Evolutionary conservation across 805 yeast genomes (phyloP).

Genomic region (Candida sanyiensis): DNA sequence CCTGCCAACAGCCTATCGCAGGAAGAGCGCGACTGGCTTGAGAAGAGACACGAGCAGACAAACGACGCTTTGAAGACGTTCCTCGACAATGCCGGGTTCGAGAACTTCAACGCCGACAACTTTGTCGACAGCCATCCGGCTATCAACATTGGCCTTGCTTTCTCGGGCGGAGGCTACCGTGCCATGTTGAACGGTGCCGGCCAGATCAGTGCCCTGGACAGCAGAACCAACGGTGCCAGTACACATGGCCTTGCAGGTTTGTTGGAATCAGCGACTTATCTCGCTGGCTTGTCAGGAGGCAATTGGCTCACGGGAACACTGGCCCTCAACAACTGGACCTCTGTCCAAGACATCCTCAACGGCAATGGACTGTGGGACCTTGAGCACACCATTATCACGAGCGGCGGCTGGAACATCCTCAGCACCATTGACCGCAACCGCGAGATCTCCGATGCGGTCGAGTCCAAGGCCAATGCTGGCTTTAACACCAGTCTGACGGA

Average conservation of each 20-base stretch:
- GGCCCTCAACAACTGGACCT: constrained; percentile 65
- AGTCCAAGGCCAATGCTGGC: constrained; percentile 54
- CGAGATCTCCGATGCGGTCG: constrained; percentile 48
- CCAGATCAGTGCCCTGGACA: constrained; percentile 68
- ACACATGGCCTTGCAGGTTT: constrained; percentile 64
- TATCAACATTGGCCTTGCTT: constrained; percentile 52
- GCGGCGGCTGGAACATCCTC: constrained; percentile 56
- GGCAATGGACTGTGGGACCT: constrained; percentile 63
- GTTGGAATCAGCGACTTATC: constrained; percentile 60
- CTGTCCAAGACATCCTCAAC: constrained; percentile 51
- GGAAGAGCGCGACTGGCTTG: constrained; percentile 49
- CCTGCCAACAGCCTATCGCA: constrained; percentile 42
- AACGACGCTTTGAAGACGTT: constrained; percentile 27
- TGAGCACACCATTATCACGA: constrained; percentile 49
- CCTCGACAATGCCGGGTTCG: constrained; percentile 42
- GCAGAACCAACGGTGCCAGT: constrained; percentile 52
- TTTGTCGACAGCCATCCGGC: constrained; percentile 34
- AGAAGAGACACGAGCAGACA: constrained; percentile 29
- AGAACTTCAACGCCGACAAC: constrained; percentile 35
- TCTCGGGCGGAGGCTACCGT: constrained; percentile 85
- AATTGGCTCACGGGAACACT: constrained; percentile 73
- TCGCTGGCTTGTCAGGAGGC: constrained; percentile 79
- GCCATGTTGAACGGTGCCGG: constrained; percentile 89
- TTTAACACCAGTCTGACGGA: constrained; percentile 62
- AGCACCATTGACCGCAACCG: constrained; percentile 47